phyloP scores from a whole-genome alignment of 768 basidiomycete species.

The Russula sp. region DNA sequence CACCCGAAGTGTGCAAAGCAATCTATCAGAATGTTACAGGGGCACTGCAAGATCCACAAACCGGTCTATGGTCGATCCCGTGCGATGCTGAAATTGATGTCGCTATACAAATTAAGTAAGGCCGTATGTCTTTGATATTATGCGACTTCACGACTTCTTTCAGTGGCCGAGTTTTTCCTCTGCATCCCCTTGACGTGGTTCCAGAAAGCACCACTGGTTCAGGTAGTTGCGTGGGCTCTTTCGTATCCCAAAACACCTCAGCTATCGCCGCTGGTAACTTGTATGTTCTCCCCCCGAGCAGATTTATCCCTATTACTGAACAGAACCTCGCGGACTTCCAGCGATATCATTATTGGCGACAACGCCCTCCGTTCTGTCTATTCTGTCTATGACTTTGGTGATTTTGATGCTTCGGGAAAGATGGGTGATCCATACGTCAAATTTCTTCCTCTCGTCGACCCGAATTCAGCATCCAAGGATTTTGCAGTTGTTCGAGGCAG shows the following conservation, averaged over 20 bases:
- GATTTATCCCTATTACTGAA: not conserved
- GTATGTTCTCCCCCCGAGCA: conserved; percentile 24
- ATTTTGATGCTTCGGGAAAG: conserved; percentile 53
- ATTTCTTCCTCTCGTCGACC: conserved; percentile 60
- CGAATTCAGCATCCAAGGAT: conserved; percentile 59
- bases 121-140: conserved; percentile 1
- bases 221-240: conserved; percentile 61
- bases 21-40: conserved; percentile 65
- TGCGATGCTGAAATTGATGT: conserved; percentile 70
- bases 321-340: conserved; percentile 25
- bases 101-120: conserved; percentile 71
- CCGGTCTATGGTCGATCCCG: conserved; percentile 66
- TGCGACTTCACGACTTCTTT: not conserved
- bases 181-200: conserved; percentile 74
- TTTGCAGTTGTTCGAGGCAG: conserved; percentile 67
- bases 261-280: conserved; percentile 54
- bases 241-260: conserved; percentile 55
- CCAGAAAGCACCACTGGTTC: conserved; percentile 40
- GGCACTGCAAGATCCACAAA: conserved; percentile 44
- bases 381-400: conserved; percentile 78
- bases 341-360: conserved; percentile 80
- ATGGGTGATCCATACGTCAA: conserved; percentile 77
- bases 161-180: conserved; percentile 66
- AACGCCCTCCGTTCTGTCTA: conserved; percentile 79
- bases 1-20: conserved; percentile 52